Evolutionary conservation across 2,329 filamentous ascomycete genomes (phyloP).

Genomic region (Fusarium sp.): DNA sequence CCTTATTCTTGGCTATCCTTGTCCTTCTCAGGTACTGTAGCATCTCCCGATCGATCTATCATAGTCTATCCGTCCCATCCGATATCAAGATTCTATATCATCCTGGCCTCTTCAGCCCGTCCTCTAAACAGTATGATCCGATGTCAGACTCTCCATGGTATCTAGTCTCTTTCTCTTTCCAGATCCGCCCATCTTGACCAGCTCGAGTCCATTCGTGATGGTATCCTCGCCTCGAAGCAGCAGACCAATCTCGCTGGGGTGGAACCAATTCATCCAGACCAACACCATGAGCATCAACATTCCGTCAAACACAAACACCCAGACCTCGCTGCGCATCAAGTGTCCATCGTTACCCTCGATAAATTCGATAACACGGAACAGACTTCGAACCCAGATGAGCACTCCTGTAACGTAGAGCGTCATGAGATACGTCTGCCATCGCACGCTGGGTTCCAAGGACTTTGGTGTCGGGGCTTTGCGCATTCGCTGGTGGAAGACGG

Average conservation of each 20-base stretch:
- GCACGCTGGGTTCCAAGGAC: conserved; percentile 41
- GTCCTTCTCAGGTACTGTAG: not conserved
- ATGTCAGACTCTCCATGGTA: conserved; percentile 39
- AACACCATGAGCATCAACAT: conserved; percentile 53
- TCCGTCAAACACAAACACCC: conserved; percentile 58
- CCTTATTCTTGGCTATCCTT: not conserved
- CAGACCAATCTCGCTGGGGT: conserved; percentile 49
- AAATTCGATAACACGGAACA: conserved; percentile 62
- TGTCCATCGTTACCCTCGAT: conserved; percentile 54
- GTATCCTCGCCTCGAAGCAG: conserved; percentile 43
- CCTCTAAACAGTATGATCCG: conserved; percentile 1
- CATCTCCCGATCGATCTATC: too few relatives aligned
- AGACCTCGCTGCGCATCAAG: conserved; percentile 54
- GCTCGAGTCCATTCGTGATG: conserved; percentile 45
- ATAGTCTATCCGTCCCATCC: too few relatives aligned
- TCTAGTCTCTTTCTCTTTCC: conserved; percentile 16
- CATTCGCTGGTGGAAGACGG: conserved; percentile 61
- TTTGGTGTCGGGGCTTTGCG: conserved; percentile 22
- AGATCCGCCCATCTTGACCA: conserved; percentile 30
- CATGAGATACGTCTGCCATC: conserved; percentile 52
- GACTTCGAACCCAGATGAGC: conserved; percentile 59
- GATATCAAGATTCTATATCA: too few relatives aligned
- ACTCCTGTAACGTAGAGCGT: conserved; percentile 48
- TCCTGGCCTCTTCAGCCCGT: too few relatives aligned
- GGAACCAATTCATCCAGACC: conserved; percentile 52